phyloP scores from a whole-genome alignment of 176 grass and related monocot species.

The Aegilops sharonensis region DNA sequence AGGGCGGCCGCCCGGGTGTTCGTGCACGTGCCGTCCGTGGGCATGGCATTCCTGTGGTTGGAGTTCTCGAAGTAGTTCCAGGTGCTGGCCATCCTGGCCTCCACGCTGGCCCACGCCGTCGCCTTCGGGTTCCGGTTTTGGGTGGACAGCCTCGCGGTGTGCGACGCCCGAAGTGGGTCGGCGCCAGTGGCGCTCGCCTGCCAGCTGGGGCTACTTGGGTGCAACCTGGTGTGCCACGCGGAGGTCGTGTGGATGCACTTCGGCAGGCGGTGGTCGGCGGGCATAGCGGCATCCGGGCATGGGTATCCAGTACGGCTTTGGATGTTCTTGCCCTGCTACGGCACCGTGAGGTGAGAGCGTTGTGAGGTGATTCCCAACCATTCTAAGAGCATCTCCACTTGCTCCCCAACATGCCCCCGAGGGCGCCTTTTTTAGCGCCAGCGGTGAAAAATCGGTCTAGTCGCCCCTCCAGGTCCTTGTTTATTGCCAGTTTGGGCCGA shows the following conservation, averaged over 20 bases:
- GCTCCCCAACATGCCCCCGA: too few relatives aligned
- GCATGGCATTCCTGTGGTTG: constrained; percentile 96
- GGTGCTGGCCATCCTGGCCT: constrained; percentile 79
- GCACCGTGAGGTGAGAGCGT: too few relatives aligned
- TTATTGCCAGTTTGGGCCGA: too few relatives aligned
- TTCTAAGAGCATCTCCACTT: too few relatives aligned
- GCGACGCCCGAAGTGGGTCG: not conserved
- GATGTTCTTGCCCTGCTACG: too few relatives aligned
- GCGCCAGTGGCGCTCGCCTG: constrained; percentile 43
- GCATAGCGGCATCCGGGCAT: constrained; percentile 81
- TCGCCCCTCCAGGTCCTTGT: too few relatives aligned
- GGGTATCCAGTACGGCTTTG: constrained; percentile 18
- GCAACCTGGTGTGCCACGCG: constrained; percentile 78
- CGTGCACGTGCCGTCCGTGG: constrained; percentile 62
- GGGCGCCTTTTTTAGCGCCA: too few relatives aligned
- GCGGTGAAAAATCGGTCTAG: too few relatives aligned
- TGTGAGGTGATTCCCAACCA: too few relatives aligned
- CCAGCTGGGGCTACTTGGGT: constrained; percentile 23
- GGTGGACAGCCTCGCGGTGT: constrained; percentile 39
- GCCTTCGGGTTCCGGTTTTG: constrained; percentile 65
- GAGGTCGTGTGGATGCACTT: constrained; percentile 84
- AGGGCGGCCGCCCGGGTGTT: constrained; percentile 38
- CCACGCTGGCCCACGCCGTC: constrained; percentile 67
- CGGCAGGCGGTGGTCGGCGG: constrained; percentile 51
- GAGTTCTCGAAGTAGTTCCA: constrained; percentile 99